A percentile compares a stretch with the other conserved stretches of the same genome.
Evolutionary conservation across 1,139 yeast genomes (phyloP).

Genomic region (Yarrowia galli): DNA sequence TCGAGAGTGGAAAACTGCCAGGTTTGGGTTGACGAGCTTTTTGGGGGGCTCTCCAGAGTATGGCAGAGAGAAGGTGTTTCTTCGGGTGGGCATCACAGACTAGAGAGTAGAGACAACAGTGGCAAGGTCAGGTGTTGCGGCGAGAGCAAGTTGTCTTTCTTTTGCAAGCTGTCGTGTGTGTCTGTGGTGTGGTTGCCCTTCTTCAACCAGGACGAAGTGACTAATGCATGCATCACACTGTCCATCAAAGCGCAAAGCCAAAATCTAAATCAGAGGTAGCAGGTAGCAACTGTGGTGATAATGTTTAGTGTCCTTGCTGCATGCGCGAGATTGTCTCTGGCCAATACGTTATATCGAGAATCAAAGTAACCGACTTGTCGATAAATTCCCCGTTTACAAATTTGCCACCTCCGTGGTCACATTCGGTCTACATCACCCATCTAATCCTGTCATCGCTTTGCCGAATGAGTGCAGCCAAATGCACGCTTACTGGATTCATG

Average conservation of each 20-base stretch:
- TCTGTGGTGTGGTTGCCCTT: constrained; percentile 10
- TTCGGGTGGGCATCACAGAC: constrained; percentile 17
- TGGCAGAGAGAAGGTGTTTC: constrained; percentile 30
- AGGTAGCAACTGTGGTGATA: constrained; percentile 26
- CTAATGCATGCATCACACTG: constrained; percentile 24
- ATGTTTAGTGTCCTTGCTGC: constrained; percentile 21
- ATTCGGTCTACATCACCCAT: not conserved
- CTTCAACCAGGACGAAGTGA: constrained; percentile 7
- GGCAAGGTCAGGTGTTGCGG: not conserved
- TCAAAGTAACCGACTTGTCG: not conserved
- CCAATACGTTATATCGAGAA: not conserved
- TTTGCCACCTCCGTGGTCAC: not conserved
- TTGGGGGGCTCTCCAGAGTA: constrained; percentile 32
- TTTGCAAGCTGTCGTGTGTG: not conserved
- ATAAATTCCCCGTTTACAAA: not conserved
- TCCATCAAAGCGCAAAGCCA: constrained; percentile 29
- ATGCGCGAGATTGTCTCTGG: constrained; percentile 5
- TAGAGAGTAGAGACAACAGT: not conserved
- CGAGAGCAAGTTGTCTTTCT: not conserved
- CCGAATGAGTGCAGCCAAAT: constrained; percentile 5
- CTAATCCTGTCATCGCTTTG: constrained; percentile 1
- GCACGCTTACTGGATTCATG: constrained; percentile 15
- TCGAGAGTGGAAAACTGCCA: constrained; percentile 25
- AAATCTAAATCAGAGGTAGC: constrained; percentile 22
- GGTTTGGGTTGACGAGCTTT: constrained; percentile 26